Base-by-base conservation (phyloP, 345 rosid genomes). In the Trapa bicornis region DNA sequence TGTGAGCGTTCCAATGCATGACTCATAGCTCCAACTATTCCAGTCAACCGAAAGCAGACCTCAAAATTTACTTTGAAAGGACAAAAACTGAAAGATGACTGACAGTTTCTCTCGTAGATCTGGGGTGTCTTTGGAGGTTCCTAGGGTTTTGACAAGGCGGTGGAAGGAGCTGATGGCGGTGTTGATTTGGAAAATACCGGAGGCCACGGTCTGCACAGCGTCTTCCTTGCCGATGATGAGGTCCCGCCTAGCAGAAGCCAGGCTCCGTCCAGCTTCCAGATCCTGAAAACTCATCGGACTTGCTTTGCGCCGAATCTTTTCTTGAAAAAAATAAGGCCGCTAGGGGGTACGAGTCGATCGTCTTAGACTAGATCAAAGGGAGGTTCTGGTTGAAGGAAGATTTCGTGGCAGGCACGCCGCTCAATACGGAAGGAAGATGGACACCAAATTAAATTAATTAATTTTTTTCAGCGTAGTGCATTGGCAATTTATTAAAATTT, bases 41-140 rank as follows among this genome's bases (percentile, higher is more conserved):
- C n/a, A 15, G 29, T 22, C 29, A 22, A 22, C 29, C 16, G 36
- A 35, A 53, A 39, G 4, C 53, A 15, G 37, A 52, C 16, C 8
- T 54, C 61, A 61, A 42, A 61, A 56, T 14, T 33, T 4, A 1
- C 35, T 15, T 38, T 9, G n/a, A 65, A 7, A 9, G 60, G 37
- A 66, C 17, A 4, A 13, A 41, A 66, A 15, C 56, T 33, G 65
- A 36, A 39, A 33, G 43, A 67, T 17, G 47, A 68, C 75, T 53
- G 12, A 73, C 75, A 73, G 75, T 72, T 73, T 73, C 42, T 73
- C 68, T 14, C 75, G 75, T 35, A 68, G 72, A 35, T 73, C 71
- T 33, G 72, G 52, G 13, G 72, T 68, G 68, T 73, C 75, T 68
- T 68, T 68, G 39, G 65, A 56, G 56, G 72, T 67, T 11, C 75